Percentiles rank a stretch among this genome's conserved stretches.
Evolutionary conservation across 2,329 filamentous ascomycete species (phyloP).

Genomic region (Pseudopyrenochaeta lycopersici): DNA sequence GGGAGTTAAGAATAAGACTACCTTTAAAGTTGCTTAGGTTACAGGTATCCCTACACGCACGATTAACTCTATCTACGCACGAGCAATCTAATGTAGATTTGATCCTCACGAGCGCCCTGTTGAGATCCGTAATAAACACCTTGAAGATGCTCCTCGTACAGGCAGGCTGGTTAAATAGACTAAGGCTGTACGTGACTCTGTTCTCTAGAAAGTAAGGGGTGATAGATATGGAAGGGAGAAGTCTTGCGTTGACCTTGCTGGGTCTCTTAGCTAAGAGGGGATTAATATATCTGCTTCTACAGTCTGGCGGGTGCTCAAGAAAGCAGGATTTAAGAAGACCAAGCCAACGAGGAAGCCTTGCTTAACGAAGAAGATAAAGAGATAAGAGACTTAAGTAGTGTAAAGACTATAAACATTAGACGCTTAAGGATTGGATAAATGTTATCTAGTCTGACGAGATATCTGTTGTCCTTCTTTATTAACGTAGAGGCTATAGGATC

Average conservation of each 20-base stretch:
- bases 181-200: background rate
- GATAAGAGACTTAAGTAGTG: slow-evolving; percentile 7
- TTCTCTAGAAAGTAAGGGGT: background rate
- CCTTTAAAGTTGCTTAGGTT: background rate
- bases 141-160: slow-evolving; percentile 6
- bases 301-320: background rate
- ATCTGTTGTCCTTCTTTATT: slow-evolving; percentile 10
- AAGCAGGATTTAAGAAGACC: slow-evolving; percentile 1
- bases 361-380: slow-evolving; percentile 10
- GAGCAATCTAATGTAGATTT: slow-evolving; percentile 12
- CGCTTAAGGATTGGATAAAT: slow-evolving; percentile 19
- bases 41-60: background rate
- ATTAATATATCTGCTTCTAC: background rate
- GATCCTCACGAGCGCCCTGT: background rate
- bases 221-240: slow-evolving; percentile 20
- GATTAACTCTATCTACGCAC: slow-evolving; percentile 7
- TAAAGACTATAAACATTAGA: background rate
- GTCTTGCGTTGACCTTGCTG: slow-evolving; percentile 19
- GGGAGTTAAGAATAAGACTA: background rate
- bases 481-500: slow-evolving; percentile 6
- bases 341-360: slow-evolving; percentile 6
- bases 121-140: background rate
- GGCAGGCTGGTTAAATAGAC: slow-evolving; percentile 4
- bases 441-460: slow-evolving; percentile 15
- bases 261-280: slow-evolving; percentile 8